Base-by-base conservation (phyloP, 768 basidiomycete species). In the Pleurotus giganteus region DNA sequence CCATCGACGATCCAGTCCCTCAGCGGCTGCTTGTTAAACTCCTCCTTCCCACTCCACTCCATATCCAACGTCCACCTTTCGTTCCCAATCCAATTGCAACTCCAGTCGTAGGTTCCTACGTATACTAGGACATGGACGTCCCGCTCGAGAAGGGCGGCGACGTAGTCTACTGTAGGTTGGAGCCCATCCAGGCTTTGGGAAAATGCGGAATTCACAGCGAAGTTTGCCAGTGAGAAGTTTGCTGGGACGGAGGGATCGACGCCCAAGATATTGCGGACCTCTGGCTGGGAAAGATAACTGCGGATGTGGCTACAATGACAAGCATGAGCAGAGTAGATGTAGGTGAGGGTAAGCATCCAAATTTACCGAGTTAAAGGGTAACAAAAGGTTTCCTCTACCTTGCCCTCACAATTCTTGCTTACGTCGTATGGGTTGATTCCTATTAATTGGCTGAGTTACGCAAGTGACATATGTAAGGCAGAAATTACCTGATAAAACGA, bases 361-460 rank as follows among this genome's bases (percentile, higher is more conserved):
- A 41, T 0, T 15, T 17, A 51, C 43, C 36, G 13, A 5, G 73
- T 83, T 15, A 82, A 70, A 2, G 83, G 80, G 61, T 88, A 85
- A 65, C 86, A 89, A 11, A 86, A 73, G 0, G 73, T 74, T 2
- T 76, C 77, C 2, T 49, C 60, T 7, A 79, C 64, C 26, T 67
- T 63, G 54, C 83, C 77, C 58, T 78, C 75, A 55, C 86, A 89
- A 27, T 72, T 66, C 62, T 79, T 78, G 62, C 78, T 85, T 44
- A 92, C 79, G 61, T 91, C 88, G 63, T 91, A 90, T 1, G 79
- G 80, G 63, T 85, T 84, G 64, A 69, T 69, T 11, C 73, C 76
- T 76, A 47, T 3, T 36, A 34, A 12, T 57, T 13, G 54, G 50
- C 23, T 24, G 34, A 32, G 47, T 42, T 34, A 7, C 24, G 8